Percentiles rank a stretch among this genome's conserved stretches.
phyloP scores from a whole-genome alignment of 768 basidiomycete species.

The Rhizopogon roseolus region DNA sequence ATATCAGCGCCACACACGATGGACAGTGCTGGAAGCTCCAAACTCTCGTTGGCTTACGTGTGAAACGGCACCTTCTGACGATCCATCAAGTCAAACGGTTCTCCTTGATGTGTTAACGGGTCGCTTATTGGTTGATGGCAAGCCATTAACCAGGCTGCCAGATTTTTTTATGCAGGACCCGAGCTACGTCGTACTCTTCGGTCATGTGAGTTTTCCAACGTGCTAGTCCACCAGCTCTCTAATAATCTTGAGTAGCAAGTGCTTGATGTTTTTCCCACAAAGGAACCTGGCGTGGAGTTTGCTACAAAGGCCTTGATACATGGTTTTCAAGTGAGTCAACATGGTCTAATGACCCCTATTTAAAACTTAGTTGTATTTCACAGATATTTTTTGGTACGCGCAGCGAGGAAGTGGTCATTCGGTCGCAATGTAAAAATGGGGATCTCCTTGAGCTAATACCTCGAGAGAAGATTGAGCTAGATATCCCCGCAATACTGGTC shows the following conservation, averaged over 20 bases:
- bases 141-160: slow-evolving; percentile 34
- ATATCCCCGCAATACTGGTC: slow-evolving; percentile 15
- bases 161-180: slow-evolving; percentile 24
- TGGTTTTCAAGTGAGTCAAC: slow-evolving; percentile 15
- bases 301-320: slow-evolving; percentile 16
- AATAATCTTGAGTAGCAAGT: slow-evolving; percentile 11
- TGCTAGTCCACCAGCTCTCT: not conserved
- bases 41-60: slow-evolving; percentile 25
- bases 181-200: slow-evolving; percentile 31
- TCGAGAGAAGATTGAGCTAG: slow-evolving; percentile 5
- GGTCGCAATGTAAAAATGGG: not conserved
- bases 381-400: not conserved
- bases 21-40: not conserved
- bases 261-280: slow-evolving; percentile 30
- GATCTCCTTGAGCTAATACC: slow-evolving; percentile 14
- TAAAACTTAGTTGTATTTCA: not conserved
- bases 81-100: slow-evolving; percentile 21
- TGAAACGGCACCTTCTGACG: slow-evolving; percentile 9
- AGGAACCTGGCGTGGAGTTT: slow-evolving; percentile 30
- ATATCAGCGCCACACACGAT: slow-evolving; percentile 11
- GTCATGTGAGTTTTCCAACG: slow-evolving; percentile 20
- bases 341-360: not conserved
- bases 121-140: slow-evolving; percentile 36
- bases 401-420: not conserved
- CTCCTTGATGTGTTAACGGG: slow-evolving; percentile 38